Evolutionary conservation across 2,329 filamentous ascomycete genomes (phyloP), one percentile per base, ranked within the genome.

Genomic region (Hymenoscyphus infarciens): DNA sequence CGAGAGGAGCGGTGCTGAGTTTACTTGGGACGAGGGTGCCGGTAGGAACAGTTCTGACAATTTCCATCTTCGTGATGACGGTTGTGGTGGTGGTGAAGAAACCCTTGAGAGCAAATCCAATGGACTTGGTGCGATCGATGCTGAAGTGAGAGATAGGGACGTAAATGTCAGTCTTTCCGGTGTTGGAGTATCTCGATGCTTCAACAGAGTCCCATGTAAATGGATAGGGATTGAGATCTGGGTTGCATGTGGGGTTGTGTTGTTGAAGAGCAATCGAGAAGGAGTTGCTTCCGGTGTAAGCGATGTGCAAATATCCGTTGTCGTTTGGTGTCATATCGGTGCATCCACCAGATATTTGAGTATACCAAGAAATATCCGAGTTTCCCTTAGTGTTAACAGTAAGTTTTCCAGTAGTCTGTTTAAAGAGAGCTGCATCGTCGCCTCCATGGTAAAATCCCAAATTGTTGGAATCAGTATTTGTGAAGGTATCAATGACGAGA

Each of bases 161-260:
- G 74, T 88, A 90, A 64, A 90, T 85, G 70, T 88, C 81, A 0
- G 75, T 78, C 56, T 72, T 73, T 1, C 61, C 72, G 22, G 74
- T 74, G 61, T 77, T 79, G 0, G 79, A 75, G 71, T 90, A 90
- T 54, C 86, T 81, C 3, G 79, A 77, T 1, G 86, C 86, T 72
- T 89, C 86, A 19, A 89, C 77, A 0, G 84, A 87, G 72, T 90
- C 87, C 80, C 86, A 87, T 0, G 87, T 89, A 71, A 84, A 85
- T 0, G 87, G 87, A 69, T 81, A 89, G 0, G 87, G 87, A 19
- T 79, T 79, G 29, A 83, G 77, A 19, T 73, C 70, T 5, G 80
- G 75, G 70, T 85, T 79, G 71, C 87, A 90, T 19, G 79, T 75
- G 22, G 77, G 75, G 68, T 90, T 90, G 75, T 89, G 83, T 74